Evolutionary conservation across 148 eudicot species (phyloP).

Genomic region (Camellia granthamiana): DNA sequence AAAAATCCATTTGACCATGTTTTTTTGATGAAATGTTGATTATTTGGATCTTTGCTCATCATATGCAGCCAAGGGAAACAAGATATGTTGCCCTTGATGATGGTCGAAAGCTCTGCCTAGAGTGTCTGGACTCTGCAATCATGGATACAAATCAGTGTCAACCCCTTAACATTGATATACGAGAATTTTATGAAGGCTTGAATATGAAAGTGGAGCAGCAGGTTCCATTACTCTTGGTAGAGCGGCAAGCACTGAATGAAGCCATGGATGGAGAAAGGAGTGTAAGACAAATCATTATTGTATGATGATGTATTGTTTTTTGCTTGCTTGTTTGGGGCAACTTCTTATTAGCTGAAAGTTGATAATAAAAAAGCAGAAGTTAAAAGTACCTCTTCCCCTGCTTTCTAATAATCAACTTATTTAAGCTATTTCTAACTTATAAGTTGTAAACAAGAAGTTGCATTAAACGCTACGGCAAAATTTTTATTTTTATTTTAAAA

Average conservation of each 20-base stretch:
- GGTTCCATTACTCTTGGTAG: slow-evolving; percentile 69
- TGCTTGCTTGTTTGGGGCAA: background rate
- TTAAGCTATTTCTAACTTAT: no score
- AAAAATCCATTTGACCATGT: background rate
- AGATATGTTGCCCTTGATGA: slow-evolving; percentile 62
- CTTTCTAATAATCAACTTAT: no score
- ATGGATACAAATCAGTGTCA: slow-evolving; percentile 65
- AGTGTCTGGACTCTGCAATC: slow-evolving; percentile 67
- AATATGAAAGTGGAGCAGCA: slow-evolving; percentile 68
- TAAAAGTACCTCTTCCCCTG: no score
- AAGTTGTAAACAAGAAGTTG: no score
- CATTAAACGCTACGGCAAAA: no score
- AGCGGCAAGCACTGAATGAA: slow-evolving; percentile 75
- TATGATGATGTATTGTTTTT: slow-evolving; percentile 1
- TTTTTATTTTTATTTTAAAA: no score
- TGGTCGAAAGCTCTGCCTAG: slow-evolving; percentile 71
- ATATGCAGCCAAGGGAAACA: slow-evolving; percentile 51
- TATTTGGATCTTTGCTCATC: background rate
- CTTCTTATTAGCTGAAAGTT: no score
- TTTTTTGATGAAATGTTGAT: slow-evolving; percentile 2
- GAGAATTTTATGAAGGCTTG: slow-evolving; percentile 59
- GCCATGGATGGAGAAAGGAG: slow-evolving; percentile 74
- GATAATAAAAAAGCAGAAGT: no score
- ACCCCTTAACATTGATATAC: slow-evolving; percentile 63
- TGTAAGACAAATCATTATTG: slow-evolving; percentile 33